Conservation (phyloP, 805 yeast genomes). For the Yamadazyma paraphyllophila region DNA sequence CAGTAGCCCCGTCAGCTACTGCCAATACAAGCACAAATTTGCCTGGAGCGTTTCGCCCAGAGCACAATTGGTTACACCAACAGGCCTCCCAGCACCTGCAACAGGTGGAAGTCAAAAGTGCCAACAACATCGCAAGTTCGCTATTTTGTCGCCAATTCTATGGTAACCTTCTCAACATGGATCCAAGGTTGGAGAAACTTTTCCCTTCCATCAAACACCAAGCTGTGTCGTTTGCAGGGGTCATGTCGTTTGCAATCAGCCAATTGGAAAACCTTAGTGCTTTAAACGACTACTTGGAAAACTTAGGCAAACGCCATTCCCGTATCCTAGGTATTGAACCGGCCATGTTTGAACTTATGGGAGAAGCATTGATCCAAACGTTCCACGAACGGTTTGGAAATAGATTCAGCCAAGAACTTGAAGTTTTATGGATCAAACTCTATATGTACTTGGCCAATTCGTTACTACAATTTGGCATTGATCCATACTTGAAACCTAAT, state of each 20-base stretch:
- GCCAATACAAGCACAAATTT: conserved; percentile 10
- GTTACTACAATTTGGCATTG: conserved; percentile 58
- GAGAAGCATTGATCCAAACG: conserved; percentile 66
- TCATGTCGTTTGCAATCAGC: conserved; percentile 63
- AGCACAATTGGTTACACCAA: conserved; percentile 2
- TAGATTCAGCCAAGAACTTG: conserved; percentile 57
- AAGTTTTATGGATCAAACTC: conserved; percentile 68
- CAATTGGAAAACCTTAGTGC: conserved; percentile 58
- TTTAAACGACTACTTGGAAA: conserved; percentile 58
- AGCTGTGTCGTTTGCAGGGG: conserved; percentile 78
- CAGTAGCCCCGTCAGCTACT: conserved; percentile 14
- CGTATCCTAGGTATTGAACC: conserved; percentile 73
- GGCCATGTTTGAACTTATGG: conserved; percentile 67
- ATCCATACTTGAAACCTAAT: conserved; percentile 37
- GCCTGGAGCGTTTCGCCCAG: conserved; percentile 40
- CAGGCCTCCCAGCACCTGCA: conserved; percentile 13
- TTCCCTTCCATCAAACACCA: conserved; percentile 79
- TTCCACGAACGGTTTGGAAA: conserved; percentile 60
- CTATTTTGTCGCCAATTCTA: conserved; percentile 77
- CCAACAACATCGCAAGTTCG: conserved; percentile 37
- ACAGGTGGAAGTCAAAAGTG: conserved; percentile 13
- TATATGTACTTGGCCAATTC: conserved; percentile 69
- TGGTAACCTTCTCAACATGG: conserved; percentile 61
- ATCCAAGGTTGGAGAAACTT: conserved; percentile 56
- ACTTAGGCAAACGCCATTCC: conserved; percentile 72